Evolutionary conservation across 169 alveolate genomes (phyloP).

Genomic region (Cyclospora cayetanensis): DNA sequence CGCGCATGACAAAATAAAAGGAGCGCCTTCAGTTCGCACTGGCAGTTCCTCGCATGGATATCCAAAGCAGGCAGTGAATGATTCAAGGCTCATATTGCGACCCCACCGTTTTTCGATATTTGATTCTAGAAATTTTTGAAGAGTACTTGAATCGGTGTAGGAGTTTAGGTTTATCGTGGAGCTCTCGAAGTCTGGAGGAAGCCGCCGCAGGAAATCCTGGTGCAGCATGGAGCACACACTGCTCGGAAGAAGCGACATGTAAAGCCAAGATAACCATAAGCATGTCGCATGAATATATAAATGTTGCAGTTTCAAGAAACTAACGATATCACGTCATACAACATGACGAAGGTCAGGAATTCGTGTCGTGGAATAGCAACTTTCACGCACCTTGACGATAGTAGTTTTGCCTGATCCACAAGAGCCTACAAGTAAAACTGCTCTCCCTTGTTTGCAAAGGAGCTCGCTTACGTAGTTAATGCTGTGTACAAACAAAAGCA

Average conservation of each 20-base stretch:
- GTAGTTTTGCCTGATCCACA: conserved; percentile 93
- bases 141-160: conserved; percentile 91
- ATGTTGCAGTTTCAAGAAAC: neutral
- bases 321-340: neutral
- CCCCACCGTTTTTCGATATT: conserved; percentile 87
- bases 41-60: too few relatives aligned
- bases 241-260: neutral
- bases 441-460: conserved; percentile 86
- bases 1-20: neutral
- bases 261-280: neutral
- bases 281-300: neutral
- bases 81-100: neutral
- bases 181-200: conserved; percentile 84
- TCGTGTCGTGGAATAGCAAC: too few relatives aligned
- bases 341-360: neutral
- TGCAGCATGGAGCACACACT: neutral
- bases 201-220: conserved; percentile 87
- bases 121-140: conserved; percentile 88
- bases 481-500: conserved; percentile 80
- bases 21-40: neutral
- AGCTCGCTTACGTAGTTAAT: conserved; percentile 86
- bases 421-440: conserved; percentile 86
- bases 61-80: neutral
- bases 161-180: conserved; percentile 90
- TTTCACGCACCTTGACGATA: conserved; percentile 80